phyloP scores from a whole-genome alignment of 2,329 filamentous ascomycete genomes.

The Acrodontium crateriforme region DNA sequence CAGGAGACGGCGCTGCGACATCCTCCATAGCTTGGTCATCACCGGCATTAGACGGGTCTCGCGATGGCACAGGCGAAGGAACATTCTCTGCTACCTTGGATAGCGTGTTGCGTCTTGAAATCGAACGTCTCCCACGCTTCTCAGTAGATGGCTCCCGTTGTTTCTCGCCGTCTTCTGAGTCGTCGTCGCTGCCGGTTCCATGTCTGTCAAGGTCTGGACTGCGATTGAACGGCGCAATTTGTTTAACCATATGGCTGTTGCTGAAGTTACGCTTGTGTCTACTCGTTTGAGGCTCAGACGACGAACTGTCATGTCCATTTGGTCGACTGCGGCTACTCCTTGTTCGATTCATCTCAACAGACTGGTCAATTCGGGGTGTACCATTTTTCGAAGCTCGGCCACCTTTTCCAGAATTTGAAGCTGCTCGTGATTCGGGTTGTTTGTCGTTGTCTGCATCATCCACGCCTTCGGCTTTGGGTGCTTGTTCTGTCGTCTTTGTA shows the following conservation, averaged over 20 bases:
- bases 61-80: neutral
- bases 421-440: conserved; percentile 10
- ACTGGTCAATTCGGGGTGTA: conserved; percentile 31
- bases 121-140: neutral
- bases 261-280: conserved; percentile 17
- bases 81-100: neutral
- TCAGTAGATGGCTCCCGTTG: conserved; percentile 5
- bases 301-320: conserved; percentile 15
- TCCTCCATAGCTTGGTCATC: neutral
- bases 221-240: conserved; percentile 24
- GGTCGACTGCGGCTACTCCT: conserved; percentile 26
- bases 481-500: no score
- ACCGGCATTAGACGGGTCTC: neutral
- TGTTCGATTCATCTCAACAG: conserved; percentile 26
- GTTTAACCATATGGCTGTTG: conserved; percentile 25
- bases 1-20: no score
- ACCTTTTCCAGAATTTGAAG: conserved; percentile 17
- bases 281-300: conserved; percentile 12
- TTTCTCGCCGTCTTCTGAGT: conserved; percentile 21
- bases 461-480: conserved; percentile 5
- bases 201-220: conserved; percentile 22
- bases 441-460: conserved; percentile 9
- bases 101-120: neutral
- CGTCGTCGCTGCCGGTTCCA: conserved; percentile 18
- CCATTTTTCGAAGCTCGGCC: conserved; percentile 34